Conservation (phyloP, 2,329 filamentous ascomycete species). For the Diaporthe aspalathi region DNA sequence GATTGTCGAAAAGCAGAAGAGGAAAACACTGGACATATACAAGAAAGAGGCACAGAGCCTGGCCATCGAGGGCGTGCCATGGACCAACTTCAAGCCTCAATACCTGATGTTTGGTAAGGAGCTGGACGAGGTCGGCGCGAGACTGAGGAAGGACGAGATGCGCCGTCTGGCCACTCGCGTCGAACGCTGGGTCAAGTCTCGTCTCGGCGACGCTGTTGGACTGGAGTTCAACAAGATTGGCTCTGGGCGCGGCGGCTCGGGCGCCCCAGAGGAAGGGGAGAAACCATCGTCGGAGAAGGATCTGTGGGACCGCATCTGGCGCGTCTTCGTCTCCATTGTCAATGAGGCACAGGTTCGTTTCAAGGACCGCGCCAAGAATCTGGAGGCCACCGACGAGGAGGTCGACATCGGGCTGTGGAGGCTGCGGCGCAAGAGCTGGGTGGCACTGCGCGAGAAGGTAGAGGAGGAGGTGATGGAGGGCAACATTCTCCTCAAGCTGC, state of each 20-base stretch:
- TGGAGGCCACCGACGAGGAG: slow-evolving; percentile 91
- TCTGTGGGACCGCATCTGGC: slow-evolving; percentile 97
- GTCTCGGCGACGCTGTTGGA: slow-evolving; percentile 87
- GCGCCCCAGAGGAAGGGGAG: slow-evolving; percentile 81
- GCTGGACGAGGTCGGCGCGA: slow-evolving; percentile 85
- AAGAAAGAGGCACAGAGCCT: slow-evolving; percentile 79
- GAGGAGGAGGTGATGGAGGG: slow-evolving; percentile 99
- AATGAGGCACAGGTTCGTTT: slow-evolving; percentile 88
- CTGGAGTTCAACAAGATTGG: slow-evolving; percentile 97
- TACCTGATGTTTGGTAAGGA: slow-evolving; percentile 87
- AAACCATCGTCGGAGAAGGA: slow-evolving; percentile 81
- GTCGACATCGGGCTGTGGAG: slow-evolving; percentile 94
- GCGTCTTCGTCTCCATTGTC: slow-evolving; percentile 83
- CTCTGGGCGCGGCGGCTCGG: slow-evolving; percentile 84
- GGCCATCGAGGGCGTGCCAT: slow-evolving; percentile 81
- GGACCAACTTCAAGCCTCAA: slow-evolving; percentile 89
- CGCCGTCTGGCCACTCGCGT: slow-evolving; percentile 88
- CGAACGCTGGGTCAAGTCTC: slow-evolving; percentile 92
- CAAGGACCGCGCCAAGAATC: slow-evolving; percentile 88
- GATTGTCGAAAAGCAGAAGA: slow-evolving; percentile 88
- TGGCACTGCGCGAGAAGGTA: slow-evolving; percentile 86
- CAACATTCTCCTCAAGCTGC: slow-evolving; percentile 92
- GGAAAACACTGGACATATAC: slow-evolving; percentile 79
- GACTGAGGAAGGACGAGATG: slow-evolving; percentile 95
- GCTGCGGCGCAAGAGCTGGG: slow-evolving; percentile 93